Percentiles rank a stretch among this genome's conserved stretches.
Conservation (phyloP, 352 stramenopile genomes). For the Achlya hypogyna region DNA sequence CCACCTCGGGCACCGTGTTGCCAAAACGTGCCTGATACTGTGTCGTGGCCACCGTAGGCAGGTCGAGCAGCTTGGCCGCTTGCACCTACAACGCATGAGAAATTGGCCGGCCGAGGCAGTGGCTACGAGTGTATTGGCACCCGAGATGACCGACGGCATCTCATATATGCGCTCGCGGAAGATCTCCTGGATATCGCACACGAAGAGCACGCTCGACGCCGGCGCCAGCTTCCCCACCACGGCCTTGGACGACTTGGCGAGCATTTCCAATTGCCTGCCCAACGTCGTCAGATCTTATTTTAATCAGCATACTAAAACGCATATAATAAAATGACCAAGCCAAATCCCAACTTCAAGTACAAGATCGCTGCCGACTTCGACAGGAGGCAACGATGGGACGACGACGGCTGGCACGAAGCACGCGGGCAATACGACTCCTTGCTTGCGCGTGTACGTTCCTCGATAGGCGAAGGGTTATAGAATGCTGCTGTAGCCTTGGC, state of each 20-base stretch:
- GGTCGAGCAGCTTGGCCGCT: constrained; percentile 74
- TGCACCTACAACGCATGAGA: constrained; percentile 26
- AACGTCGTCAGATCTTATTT: too few relatives aligned
- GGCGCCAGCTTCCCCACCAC: constrained; percentile 31
- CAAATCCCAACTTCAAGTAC: neutral
- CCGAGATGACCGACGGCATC: constrained; percentile 85
- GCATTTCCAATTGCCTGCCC: constrained; percentile 14
- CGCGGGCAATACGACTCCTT: neutral
- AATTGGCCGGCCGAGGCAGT: neutral
- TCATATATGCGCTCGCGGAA: constrained; percentile 92
- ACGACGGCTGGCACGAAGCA: neutral
- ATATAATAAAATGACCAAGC: too few relatives aligned
- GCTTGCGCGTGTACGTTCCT: neutral
- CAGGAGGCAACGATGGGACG: neutral
- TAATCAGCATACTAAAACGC: too few relatives aligned
- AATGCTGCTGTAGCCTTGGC: constrained; percentile 1
- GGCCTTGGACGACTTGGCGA: constrained; percentile 9
- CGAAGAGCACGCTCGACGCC: constrained; percentile 80
- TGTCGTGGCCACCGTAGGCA: constrained; percentile 92
- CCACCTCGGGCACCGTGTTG: constrained; percentile 72
- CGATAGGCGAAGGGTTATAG: neutral
- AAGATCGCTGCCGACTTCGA: neutral
- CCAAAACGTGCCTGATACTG: constrained; percentile 95
- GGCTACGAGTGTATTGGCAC: constrained; percentile 44
- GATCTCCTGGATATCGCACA: constrained; percentile 96